Conservation (phyloP, 768 basidiomycete genomes). For the Calocybe gangraenosa region DNA sequence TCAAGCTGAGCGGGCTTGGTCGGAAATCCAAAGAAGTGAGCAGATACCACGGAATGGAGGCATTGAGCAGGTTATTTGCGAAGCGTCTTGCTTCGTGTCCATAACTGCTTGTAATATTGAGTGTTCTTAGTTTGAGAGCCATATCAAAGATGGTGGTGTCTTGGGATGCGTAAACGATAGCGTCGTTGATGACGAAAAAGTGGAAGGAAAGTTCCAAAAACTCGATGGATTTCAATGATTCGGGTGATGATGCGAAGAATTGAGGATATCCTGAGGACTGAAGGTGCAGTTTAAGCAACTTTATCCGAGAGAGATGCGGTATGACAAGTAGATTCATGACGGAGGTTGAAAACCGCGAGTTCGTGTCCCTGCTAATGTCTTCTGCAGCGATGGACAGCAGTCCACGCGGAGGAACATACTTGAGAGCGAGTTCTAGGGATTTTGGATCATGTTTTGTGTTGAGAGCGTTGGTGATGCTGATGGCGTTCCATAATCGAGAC, state of each 20-base stretch:
- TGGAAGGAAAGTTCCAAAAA: background rate
- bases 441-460: background rate
- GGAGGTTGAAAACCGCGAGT: background rate
- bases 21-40: background rate
- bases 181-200: background rate
- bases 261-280: background rate
- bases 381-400: background rate
- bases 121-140: background rate
- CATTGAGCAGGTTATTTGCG: background rate
- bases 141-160: background rate
- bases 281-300: background rate
- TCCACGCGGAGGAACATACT: background rate
- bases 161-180: background rate
- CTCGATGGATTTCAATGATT: background rate
- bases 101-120: background rate
- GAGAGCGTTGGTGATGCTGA: background rate
- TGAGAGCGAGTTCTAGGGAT: background rate
- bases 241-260: background rate
- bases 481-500: background rate
- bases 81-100: background rate
- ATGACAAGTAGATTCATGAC: background rate
- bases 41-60: background rate
- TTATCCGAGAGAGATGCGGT: background rate
- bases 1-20: background rate
- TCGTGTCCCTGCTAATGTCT: background rate